Percentiles rank a stretch among this genome's conserved stretches.
phyloP scores from a whole-genome alignment of 2,329 filamentous ascomycete species.

The Hortaea werneckii region DNA sequence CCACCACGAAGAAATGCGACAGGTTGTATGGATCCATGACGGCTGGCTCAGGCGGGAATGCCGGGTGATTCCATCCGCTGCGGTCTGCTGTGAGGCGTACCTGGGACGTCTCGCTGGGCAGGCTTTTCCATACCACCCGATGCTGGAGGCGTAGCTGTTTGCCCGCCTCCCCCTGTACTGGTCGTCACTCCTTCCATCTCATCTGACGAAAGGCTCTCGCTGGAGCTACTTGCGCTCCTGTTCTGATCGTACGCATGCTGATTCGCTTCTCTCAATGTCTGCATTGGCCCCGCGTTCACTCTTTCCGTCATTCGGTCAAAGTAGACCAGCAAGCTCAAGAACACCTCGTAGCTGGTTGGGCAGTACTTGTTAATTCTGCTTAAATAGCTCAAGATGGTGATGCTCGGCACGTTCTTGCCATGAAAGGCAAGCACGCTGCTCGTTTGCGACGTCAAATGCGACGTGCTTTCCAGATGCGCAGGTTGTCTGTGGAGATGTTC shows the following conservation, averaged over 20 bases:
- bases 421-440: constrained; percentile 86
- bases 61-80: constrained; percentile 22
- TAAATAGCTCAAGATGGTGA: constrained; percentile 91
- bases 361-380: constrained; percentile 98
- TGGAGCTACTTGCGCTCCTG: constrained; percentile 11
- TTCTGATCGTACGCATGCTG: constrained; percentile 34
- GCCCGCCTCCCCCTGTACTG: constrained; percentile 23
- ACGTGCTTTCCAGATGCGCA: constrained; percentile 48
- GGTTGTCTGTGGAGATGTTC: constrained; percentile 75
- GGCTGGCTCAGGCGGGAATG: constrained; percentile 25
- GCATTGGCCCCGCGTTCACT: constrained; percentile 71
- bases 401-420: constrained; percentile 94
- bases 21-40: constrained; percentile 41
- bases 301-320: constrained; percentile 98
- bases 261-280: constrained; percentile 47
- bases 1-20: constrained; percentile 79
- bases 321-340: constrained; percentile 87
- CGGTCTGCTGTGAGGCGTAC: constrained; percentile 27
- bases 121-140: constrained; percentile 38
- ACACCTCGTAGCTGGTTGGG: constrained; percentile 96
- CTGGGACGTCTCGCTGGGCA: constrained; percentile 23
- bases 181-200: constrained; percentile 21
- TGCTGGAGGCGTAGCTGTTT: constrained; percentile 39
- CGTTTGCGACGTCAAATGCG: constrained; percentile 52
- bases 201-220: constrained; percentile 18